Evolutionary conservation across 1,284 basidiomycete genomes (phyloP).

Genomic region (Papiliotrema laurentii): DNA sequence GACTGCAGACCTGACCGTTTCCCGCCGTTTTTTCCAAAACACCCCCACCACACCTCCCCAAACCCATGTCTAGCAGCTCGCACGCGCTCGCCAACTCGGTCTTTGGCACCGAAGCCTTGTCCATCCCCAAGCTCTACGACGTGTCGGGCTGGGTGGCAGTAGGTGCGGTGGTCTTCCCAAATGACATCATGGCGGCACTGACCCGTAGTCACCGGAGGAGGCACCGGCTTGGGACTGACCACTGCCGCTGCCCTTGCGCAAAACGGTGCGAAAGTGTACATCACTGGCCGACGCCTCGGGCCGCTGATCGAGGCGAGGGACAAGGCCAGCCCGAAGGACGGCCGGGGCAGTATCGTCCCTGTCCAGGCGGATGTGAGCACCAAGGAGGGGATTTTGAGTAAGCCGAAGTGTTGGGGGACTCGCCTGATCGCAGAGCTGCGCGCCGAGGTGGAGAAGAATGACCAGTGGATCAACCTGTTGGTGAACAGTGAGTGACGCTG

Average conservation of each 20-base stretch:
- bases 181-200: background rate
- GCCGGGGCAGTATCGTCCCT: constrained; percentile 34
- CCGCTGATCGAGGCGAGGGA: constrained; percentile 25
- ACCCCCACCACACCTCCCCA: too few species aligned
- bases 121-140: constrained; percentile 33
- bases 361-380: constrained; percentile 39
- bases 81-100: too few species aligned
- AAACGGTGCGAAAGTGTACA: constrained; percentile 44
- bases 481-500: constrained; percentile 29
- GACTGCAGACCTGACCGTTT: too few species aligned
- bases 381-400: constrained; percentile 41
- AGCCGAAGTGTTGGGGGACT: constrained; percentile 10
- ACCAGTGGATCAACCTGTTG: constrained; percentile 37
- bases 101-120: constrained; percentile 26
- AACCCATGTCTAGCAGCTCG: too few species aligned
- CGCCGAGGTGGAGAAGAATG: constrained; percentile 24
- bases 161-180: constrained; percentile 20
- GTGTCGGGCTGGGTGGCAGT: constrained; percentile 40
- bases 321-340: constrained; percentile 9
- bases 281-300: constrained; percentile 40
- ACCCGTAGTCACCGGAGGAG: constrained; percentile 39
- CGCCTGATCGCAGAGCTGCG: constrained; percentile 23
- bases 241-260: constrained; percentile 37
- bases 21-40: too few species aligned
- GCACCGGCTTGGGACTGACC: constrained; percentile 40